Evolutionary conservation across 352 stramenopile species (phyloP).

Genomic region (Sclerospora graminicola): DNA sequence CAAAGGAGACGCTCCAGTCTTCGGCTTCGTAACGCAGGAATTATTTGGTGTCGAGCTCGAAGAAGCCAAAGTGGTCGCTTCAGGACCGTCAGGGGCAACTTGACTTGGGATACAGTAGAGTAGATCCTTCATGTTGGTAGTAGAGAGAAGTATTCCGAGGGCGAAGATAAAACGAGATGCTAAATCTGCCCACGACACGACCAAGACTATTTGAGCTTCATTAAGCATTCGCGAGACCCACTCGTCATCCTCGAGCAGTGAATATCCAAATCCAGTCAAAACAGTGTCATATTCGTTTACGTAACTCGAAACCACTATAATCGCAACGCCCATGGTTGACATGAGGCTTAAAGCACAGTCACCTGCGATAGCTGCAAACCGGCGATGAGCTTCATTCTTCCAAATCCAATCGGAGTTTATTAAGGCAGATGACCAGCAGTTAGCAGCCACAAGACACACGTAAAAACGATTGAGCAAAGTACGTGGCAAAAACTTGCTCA

Average conservation of each 20-base stretch:
- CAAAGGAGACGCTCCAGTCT: no score
- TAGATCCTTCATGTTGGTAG: not conserved
- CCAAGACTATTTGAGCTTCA: not conserved
- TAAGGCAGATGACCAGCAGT: not conserved
- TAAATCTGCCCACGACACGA: slow-evolving; percentile 1
- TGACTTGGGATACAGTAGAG: not conserved
- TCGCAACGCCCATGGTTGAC: not conserved
- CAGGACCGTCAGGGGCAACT: not conserved
- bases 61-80: not conserved
- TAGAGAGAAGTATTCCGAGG: not conserved
- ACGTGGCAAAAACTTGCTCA: not conserved
- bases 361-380: slow-evolving; percentile 1
- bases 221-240: slow-evolving; percentile 2
- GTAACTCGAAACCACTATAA: slow-evolving; percentile 1
- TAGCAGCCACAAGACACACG: not conserved
- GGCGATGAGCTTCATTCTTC: not conserved
- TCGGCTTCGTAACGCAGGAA: no score
- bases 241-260: not conserved
- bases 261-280: not conserved
- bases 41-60: not conserved
- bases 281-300: not conserved
- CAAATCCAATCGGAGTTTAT: not conserved
- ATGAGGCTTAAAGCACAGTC: slow-evolving; percentile 2
- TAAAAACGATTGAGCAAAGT: slow-evolving; percentile 2
- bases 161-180: not conserved